Evolutionary conservation across 1,139 yeast genomes (phyloP).

Genomic region (Lodderomyces margitis): DNA sequence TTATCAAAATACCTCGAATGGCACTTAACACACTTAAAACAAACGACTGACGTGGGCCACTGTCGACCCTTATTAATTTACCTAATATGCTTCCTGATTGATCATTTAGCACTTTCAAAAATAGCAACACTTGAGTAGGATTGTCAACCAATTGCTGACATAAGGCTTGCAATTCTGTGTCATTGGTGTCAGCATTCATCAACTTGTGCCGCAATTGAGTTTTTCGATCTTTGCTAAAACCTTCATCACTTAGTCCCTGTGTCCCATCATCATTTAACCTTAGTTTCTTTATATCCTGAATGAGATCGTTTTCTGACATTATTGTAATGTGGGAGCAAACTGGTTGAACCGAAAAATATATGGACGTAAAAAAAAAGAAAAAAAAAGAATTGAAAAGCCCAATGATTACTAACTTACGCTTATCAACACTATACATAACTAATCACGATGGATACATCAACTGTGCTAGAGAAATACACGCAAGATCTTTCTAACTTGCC

Average conservation of each 20-base stretch:
- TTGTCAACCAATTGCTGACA: constrained; percentile 21
- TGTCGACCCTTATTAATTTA: neutral
- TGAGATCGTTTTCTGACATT: neutral
- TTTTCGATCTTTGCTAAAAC: neutral
- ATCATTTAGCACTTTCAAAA: constrained; percentile 20
- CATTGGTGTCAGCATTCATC: neutral
- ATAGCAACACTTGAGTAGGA: constrained; percentile 19
- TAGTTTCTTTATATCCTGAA: neutral
- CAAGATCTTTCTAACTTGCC: constrained; percentile 76
- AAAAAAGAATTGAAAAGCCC: neutral
- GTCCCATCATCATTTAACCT: neutral
- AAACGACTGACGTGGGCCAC: neutral
- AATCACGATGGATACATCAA: constrained; percentile 42
- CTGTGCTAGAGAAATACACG: constrained; percentile 49
- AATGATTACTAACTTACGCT: neutral
- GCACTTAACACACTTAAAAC: constrained; percentile 16
- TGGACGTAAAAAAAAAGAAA: neutral
- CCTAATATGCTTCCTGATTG: constrained; percentile 12
- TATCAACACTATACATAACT: neutral
- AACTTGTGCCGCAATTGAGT: neutral
- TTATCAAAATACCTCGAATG: constrained; percentile 15
- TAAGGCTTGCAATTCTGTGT: constrained; percentile 9
- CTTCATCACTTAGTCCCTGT: neutral
- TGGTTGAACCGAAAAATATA: neutral
- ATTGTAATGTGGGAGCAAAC: neutral